Conservation (phyloP, 1,284 basidiomycete genomes). For the Apiotrichum akiyoshidainum region DNA sequence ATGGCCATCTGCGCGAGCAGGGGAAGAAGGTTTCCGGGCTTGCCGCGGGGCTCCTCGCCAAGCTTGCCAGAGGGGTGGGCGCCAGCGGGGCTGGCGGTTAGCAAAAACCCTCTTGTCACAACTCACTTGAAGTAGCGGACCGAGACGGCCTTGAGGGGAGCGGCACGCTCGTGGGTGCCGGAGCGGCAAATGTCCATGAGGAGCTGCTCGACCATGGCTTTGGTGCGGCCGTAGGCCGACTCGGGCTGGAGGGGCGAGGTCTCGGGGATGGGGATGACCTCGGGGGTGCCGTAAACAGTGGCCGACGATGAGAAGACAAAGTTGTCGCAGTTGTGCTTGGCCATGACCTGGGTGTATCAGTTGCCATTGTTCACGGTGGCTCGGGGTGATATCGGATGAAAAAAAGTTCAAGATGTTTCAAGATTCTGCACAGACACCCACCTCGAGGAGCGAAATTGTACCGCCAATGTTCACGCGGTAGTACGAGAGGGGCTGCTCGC, state of each 20-base stretch:
- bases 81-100: slow-evolving; percentile 75
- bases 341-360: slow-evolving; percentile 62
- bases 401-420: too few species aligned
- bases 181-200: slow-evolving; percentile 83
- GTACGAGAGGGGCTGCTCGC: slow-evolving; percentile 87
- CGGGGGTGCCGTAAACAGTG: slow-evolving; percentile 97
- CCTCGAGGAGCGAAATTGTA: slow-evolving; percentile 69
- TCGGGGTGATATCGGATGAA: too few species aligned
- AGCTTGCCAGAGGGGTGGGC: slow-evolving; percentile 90
- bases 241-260: slow-evolving; percentile 81
- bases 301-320: slow-evolving; percentile 98
- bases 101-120: neutral
- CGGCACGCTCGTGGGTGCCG: slow-evolving; percentile 47
- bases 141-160: slow-evolving; percentile 39
- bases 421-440: slow-evolving; percentile 31
- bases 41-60: slow-evolving; percentile 92
- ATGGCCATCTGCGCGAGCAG: slow-evolving; percentile 93
- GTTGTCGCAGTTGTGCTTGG: slow-evolving; percentile 51
- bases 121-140: slow-evolving; percentile 91
- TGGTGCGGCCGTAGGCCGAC: slow-evolving; percentile 92
- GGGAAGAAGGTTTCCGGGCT: slow-evolving; percentile 92
- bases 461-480: slow-evolving; percentile 88
- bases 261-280: slow-evolving; percentile 90
- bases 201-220: slow-evolving; percentile 89
- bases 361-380: neutral